Percentiles rank a stretch among this genome's conserved stretches.
Conservation (phyloP, 306 rosid species). For the Castanopsis chinensis region DNA sequence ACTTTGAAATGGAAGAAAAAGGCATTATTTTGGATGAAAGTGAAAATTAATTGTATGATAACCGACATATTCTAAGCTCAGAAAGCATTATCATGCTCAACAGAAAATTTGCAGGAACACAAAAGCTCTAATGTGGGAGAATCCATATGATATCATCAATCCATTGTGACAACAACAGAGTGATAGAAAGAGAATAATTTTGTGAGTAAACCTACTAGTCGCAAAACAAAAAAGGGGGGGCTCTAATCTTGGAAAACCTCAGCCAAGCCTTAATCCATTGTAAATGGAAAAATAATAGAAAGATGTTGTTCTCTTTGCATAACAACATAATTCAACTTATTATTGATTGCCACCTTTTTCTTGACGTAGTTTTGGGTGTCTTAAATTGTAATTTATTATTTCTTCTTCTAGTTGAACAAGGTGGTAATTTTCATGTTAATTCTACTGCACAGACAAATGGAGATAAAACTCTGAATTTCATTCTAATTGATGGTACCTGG, state of each 20-base stretch:
- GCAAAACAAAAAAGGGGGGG: neutral
- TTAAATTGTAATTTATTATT: slow-evolving; percentile 11
- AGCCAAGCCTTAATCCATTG: neutral
- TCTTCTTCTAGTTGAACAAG: slow-evolving; percentile 28
- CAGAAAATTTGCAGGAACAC: neutral
- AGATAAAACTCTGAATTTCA: slow-evolving; percentile 61
- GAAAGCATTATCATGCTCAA: neutral
- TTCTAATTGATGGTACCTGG: slow-evolving; percentile 99
- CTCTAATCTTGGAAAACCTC: neutral
- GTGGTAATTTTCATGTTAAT: slow-evolving; percentile 34
- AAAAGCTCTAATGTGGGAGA: neutral
- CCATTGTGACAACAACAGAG: neutral
- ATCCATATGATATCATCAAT: neutral
- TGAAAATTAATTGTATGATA: neutral
- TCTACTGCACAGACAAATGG: slow-evolving; percentile 53
- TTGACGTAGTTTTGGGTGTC: slow-evolving; percentile 19
- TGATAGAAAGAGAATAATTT: neutral
- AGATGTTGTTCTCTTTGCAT: neutral
- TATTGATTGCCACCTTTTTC: neutral
- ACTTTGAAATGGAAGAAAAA: neutral
- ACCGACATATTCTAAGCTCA: neutral
- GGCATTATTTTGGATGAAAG: neutral
- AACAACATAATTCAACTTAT: neutral
- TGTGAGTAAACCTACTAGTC: neutral
- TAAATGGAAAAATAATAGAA: neutral